Base-by-base conservation (phyloP, 1,284 basidiomycete genomes). In the Lignosus rhinocerotis region DNA sequence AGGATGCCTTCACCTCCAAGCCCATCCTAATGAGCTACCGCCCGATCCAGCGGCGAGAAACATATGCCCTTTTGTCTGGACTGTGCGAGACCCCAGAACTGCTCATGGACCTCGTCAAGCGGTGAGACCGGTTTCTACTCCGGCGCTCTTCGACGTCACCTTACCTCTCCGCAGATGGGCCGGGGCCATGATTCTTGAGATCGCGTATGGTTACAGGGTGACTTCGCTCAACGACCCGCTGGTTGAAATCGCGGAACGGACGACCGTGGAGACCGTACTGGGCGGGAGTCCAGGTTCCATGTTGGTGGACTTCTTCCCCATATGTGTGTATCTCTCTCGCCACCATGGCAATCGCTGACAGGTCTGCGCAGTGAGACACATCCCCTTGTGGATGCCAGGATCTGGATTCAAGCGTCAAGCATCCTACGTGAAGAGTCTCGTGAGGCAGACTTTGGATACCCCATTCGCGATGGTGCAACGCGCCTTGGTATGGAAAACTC, bases 361-460 rank as follows among this genome's bases (percentile, higher is more conserved):
- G 6, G 4, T n/a, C 12, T 19, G 21, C 34, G 14, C 51, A 70
- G 69, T 71, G 44, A 64, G 63, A 53, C 56, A 66, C 36, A 49
- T 67, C 14, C 69, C 69, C 32, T 21, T 63, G 3, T 71, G 69
- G 69, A 57, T 68, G 46, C 71, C 71, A 1, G 70, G 70, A 0
- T 65, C 70, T 3, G 62, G 60, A 1, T 71, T 69, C 61, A 70
- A 70, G 56, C 62, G 56, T 10, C 62, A 65, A 11, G 68, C 68
- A 6, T 47, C 58, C 10, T 42, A 55, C 21, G 63, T 65, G 2
- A 62, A 63, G n/a, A 47, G 49, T 1, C 54, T 67, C n/a, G 58
- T 63, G 5, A 54, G 58, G 6, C 47, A 54, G 41, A 64, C 67
- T 48, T 38, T 67, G n/a, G 63, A 70, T 46, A 53, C 55, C 12